These are phyloP conservation scores for Kodamaea sp. DNA, from an alignment of 1,139 yeast species.

Conservation along the genomic window DNA sequence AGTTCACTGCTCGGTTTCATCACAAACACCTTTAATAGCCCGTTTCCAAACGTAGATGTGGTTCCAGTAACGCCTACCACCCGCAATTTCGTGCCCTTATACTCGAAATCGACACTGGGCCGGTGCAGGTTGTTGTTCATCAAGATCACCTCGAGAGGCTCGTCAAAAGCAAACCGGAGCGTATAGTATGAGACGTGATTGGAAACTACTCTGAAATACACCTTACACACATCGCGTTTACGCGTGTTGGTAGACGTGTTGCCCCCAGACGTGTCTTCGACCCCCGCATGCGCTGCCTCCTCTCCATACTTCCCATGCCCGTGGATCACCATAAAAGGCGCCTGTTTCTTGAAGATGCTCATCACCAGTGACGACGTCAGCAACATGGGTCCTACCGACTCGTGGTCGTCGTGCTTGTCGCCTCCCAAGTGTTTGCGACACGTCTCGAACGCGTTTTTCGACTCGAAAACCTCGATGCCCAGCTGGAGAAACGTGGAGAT, in stretches of 20 bases:
- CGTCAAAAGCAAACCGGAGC: conserved; percentile 24
- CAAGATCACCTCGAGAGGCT: conserved; percentile 15
- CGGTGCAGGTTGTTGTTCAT: conserved; percentile 35
- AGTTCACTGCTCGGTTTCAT: conserved; percentile 23
- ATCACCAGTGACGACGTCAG: conserved; percentile 30
- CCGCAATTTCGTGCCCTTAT: conserved; percentile 32
- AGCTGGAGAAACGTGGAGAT: conserved; percentile 30
- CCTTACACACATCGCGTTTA: conserved; percentile 28
- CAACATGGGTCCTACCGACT: conserved; percentile 11
- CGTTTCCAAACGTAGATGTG: conserved; percentile 41
- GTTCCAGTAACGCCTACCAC: conserved; percentile 39
- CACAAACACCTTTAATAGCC: conserved; percentile 29
- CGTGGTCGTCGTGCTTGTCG: conserved; percentile 2
- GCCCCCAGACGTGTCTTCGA: too few species aligned
- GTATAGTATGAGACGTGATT: conserved; percentile 39
- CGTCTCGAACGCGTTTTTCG: conserved; percentile 19
- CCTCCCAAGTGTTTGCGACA: conserved; percentile 10
- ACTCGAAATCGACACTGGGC: conserved; percentile 37
- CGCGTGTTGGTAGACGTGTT: conserved; percentile 13
- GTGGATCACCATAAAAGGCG: conserved; percentile 36
- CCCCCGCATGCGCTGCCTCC: too few species aligned
- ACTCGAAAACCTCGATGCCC: conserved; percentile 29
- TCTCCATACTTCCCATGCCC: conserved; percentile 5
- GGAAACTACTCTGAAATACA: conserved; percentile 33
- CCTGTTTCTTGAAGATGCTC: conserved; percentile 32